Conservation (phyloP, 257 asterid species). For the Jaltomata sinuosa region DNA sequence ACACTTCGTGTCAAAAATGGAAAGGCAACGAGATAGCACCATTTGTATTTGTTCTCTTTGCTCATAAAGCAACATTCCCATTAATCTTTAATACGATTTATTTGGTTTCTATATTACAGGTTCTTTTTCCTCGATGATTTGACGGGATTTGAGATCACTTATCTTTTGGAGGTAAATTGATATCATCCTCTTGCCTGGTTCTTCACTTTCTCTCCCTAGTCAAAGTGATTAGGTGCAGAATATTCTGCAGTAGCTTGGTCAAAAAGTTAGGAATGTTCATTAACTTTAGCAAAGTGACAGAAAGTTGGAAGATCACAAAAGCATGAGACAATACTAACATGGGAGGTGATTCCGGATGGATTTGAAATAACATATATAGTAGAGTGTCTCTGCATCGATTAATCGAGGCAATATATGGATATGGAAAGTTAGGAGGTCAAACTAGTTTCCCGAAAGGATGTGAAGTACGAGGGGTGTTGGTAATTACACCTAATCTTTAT, state of each 20-base stretch:
- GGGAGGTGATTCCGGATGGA: not conserved
- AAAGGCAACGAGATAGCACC: not conserved
- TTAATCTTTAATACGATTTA: not conserved
- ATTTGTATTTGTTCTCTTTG: not conserved
- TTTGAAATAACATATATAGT: not conserved
- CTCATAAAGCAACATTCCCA: not conserved
- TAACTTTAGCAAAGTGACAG: not conserved
- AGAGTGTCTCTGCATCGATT: not conserved
- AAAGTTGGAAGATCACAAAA: not conserved
- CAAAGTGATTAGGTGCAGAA: not conserved
- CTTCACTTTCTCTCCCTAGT: not conserved
- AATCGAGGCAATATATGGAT: not conserved
- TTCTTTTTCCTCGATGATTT: conserved; percentile 93
- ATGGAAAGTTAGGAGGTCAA: not conserved
- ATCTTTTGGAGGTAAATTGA: conserved; percentile 71
- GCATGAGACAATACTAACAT: not conserved
- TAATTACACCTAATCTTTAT: not conserved
- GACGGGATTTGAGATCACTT: conserved; percentile 91
- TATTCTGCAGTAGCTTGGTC: not conserved
- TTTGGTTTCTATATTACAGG: conserved; percentile 24
- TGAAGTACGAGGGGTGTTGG: not conserved
- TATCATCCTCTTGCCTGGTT: not conserved
- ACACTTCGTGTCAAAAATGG: not conserved
- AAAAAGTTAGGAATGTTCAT: not conserved
- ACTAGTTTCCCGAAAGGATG: not conserved